These are phyloP conservation scores for Xylaria sp. DNA, from an alignment of 2,329 filamentous ascomycete species.

Conservation along the genomic window DNA sequence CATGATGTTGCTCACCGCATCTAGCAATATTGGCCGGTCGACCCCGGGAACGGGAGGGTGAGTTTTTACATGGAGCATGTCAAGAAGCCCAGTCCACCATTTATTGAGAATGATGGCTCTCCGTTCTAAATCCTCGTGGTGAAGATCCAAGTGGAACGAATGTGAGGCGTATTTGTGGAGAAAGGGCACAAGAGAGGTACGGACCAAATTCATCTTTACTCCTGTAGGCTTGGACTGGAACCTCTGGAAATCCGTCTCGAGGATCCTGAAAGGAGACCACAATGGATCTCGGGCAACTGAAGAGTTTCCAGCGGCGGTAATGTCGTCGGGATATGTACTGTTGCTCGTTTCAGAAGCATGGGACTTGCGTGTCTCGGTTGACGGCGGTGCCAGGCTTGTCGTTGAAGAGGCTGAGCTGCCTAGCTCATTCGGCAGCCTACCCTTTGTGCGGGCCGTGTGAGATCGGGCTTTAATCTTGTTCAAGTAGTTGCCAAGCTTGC, in stretches of 20 bases:
- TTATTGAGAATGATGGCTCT: slow-evolving; percentile 84
- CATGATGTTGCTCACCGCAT: slow-evolving; percentile 85
- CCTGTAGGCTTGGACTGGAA: slow-evolving; percentile 79
- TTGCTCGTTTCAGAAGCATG: slow-evolving; percentile 50
- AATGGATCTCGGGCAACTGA: slow-evolving; percentile 60
- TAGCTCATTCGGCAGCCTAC: slow-evolving; percentile 45
- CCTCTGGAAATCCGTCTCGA: slow-evolving; percentile 61
- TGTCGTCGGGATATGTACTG: slow-evolving; percentile 49
- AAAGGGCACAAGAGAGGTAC: slow-evolving; percentile 79
- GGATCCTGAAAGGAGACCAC: slow-evolving; percentile 65
- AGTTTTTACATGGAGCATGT: slow-evolving; percentile 76
- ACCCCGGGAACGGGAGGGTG: slow-evolving; percentile 81
- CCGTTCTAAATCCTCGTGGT: slow-evolving; percentile 85
- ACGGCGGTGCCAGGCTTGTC: slow-evolving; percentile 58
- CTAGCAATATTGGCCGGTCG: slow-evolving; percentile 83
- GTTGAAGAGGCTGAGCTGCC: slow-evolving; percentile 61
- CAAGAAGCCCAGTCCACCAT: slow-evolving; percentile 88
- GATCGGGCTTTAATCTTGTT: slow-evolving; percentile 63
- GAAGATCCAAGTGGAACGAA: slow-evolving; percentile 70
- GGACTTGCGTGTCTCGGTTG: slow-evolving; percentile 51
- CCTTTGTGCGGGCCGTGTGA: slow-evolving; percentile 56
- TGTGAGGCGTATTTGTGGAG: slow-evolving; percentile 76
- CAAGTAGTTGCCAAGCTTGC: slow-evolving; percentile 56
- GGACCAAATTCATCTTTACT: slow-evolving; percentile 80
- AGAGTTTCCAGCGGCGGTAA: slow-evolving; percentile 27